These are phyloP conservation scores for Clonostachys solani DNA, from an alignment of 2,329 filamentous ascomycete genomes.

Conservation along the genomic window DNA sequence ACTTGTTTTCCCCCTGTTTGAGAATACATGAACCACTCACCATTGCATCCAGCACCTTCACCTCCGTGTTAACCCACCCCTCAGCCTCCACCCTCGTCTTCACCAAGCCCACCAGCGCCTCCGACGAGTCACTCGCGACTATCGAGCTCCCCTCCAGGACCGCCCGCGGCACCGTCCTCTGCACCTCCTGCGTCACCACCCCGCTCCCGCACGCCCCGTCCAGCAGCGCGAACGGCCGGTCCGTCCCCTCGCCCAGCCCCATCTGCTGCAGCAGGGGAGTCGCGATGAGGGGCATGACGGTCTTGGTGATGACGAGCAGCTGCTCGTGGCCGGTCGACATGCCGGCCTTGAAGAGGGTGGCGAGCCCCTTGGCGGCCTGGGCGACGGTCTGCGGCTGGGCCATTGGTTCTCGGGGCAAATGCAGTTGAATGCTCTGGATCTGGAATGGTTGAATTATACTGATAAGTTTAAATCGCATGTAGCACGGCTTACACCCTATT, in stretches of 20 bases:
- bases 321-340: neutral
- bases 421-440: neutral
- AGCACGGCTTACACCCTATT: too few relatives aligned
- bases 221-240: conserved; percentile 31
- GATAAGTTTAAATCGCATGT: too few relatives aligned
- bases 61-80: conserved; percentile 40
- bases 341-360: conserved; percentile 5
- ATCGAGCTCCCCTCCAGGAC: conserved; percentile 35
- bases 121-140: conserved; percentile 42
- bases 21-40: conserved; percentile 17
- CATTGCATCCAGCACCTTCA: conserved; percentile 39
- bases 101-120: conserved; percentile 32
- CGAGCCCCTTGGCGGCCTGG: conserved; percentile 1
- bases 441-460: neutral
- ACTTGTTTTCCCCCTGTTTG: neutral
- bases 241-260: conserved; percentile 8
- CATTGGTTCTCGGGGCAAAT: neutral
- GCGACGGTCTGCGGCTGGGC: neutral
- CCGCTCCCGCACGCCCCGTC: conserved; percentile 52
- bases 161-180: conserved; percentile 27
- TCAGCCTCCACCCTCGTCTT: conserved; percentile 29
- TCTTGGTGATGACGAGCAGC: conserved; percentile 6
- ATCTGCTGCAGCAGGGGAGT: conserved; percentile 15
- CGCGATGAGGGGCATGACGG: conserved; percentile 9
- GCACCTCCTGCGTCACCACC: conserved; percentile 38